These are phyloP conservation scores for Leccinum subgranulosum DNA, from an alignment of 768 basidiomycete species.

Conservation along the genomic window DNA sequence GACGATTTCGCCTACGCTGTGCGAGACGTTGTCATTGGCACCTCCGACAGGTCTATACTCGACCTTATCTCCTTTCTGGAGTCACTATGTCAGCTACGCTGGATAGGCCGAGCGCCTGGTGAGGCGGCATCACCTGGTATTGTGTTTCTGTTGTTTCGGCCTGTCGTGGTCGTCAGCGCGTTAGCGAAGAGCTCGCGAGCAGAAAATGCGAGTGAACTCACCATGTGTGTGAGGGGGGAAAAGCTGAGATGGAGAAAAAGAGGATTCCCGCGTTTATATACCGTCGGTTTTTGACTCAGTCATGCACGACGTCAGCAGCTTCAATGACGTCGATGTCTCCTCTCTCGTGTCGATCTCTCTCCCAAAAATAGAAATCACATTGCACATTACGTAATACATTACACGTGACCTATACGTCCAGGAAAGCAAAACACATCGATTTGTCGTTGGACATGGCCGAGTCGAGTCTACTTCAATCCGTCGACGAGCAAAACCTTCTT, in stretches of 20 bases:
- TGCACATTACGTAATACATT: background rate
- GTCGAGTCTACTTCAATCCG: slow-evolving; percentile 19
- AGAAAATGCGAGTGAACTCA: background rate
- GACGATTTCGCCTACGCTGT: slow-evolving; percentile 35
- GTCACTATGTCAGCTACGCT: background rate
- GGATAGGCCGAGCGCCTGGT: too few species aligned
- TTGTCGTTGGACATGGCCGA: slow-evolving; percentile 22
- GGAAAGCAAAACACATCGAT: too few species aligned
- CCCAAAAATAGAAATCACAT: slow-evolving; percentile 3
- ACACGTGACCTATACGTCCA: slow-evolving; percentile 8
- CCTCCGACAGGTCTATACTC: slow-evolving; percentile 45
- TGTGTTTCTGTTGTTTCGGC: slow-evolving; percentile 16
- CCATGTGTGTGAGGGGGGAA: slow-evolving; percentile 7
- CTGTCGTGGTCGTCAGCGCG: slow-evolving; percentile 9
- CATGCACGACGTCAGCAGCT: slow-evolving; percentile 14
- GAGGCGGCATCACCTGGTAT: slow-evolving; percentile 21
- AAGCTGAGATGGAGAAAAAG: background rate
- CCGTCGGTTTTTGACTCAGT: slow-evolving; percentile 4
- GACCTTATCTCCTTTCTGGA: slow-evolving; percentile 39
- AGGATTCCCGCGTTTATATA: slow-evolving; percentile 9
- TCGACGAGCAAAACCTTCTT: slow-evolving; percentile 23
- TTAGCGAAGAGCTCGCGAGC: background rate
- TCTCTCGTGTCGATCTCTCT: background rate
- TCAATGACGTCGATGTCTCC: slow-evolving; percentile 18
- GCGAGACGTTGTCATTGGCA: slow-evolving; percentile 35